Base-by-base conservation (phyloP, 441 rosid genomes). In the Gossypium schwendimanii region DNA sequence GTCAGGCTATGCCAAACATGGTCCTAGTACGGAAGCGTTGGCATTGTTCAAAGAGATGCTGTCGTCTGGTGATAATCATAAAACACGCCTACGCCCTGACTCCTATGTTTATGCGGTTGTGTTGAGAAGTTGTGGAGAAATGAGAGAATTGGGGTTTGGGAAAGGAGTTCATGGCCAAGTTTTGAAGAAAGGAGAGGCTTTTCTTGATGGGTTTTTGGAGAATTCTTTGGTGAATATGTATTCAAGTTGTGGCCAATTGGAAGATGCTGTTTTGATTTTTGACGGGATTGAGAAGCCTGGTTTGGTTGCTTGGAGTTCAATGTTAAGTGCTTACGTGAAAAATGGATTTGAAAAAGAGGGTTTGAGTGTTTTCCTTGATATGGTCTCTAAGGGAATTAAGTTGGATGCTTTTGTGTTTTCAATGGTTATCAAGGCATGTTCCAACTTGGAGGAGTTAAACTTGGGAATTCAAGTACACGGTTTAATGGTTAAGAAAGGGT, bases 221-320 rank as follows among this genome's bases (percentile, higher is more conserved):
- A 79, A 72, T 58, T 76, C 82, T 11, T 52, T 76, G 63, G 77
- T 79, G 31, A 79, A 79, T 76, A 69, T 79, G 80, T 79, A 79
- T 64, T 78, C 82, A 3, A 75, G 71, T 62, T 72, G 79, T 31
- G 76, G 74, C 7, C 20, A 21, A 5, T 65, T 79, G 24, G 69
- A 41, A 28, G 77, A 67, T 33, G 79, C 79, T 75, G 74, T 62
- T 72, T 71, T 15, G 15, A 73, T 72, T 21, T 79, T 79, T 54
- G 20, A 69, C 20, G 63, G 66, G 33, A 72, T 79, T 55, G 41
- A 58, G 44, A 71, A 33, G 14, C 82, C 76, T 54, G 76, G 65
- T 79, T 72, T 75, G 74, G 79, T 79, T 49, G 79, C 80, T 63
- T 76, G 82, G 77, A 72, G 77, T 57, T 76, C 80, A 6, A 26